Conservation (phyloP, 495 filamentous ascomycete species). For the Xylaria castorea region DNA sequence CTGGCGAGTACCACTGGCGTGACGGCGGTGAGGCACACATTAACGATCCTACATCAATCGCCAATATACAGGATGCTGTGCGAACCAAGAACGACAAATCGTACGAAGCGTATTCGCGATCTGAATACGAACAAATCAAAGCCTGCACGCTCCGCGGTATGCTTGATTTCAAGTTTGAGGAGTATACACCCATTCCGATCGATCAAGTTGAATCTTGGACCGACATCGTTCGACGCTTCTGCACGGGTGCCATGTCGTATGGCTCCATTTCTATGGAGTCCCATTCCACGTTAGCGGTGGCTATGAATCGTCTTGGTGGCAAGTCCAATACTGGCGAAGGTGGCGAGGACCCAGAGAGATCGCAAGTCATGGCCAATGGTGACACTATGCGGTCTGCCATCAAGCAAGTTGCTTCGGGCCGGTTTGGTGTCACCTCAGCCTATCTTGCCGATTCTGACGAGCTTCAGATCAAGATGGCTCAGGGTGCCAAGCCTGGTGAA, state of each 20-base stretch:
- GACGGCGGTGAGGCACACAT: slow-evolving; percentile 98
- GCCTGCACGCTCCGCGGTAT: slow-evolving; percentile 95
- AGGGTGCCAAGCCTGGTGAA: slow-evolving; percentile 98
- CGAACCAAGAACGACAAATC: slow-evolving; percentile 99
- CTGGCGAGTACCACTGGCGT: slow-evolving; percentile 99
- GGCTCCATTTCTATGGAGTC: slow-evolving; percentile 99
- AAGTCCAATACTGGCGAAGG: slow-evolving; percentile 99
- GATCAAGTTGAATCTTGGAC: slow-evolving; percentile 99
- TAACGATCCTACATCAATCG: slow-evolving; percentile 94
- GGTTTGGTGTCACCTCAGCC: slow-evolving; percentile 97
- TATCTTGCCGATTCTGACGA: slow-evolving; percentile 99
- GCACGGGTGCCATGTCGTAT: slow-evolving; percentile 99
- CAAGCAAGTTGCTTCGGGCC: slow-evolving; percentile 97
- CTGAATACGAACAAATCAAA: slow-evolving; percentile 98
- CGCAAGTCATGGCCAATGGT: slow-evolving; percentile 84
- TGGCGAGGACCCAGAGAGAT: slow-evolving; percentile 95
- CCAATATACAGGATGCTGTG: slow-evolving; percentile 97
- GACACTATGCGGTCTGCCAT: slow-evolving; percentile 99
- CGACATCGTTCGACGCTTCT: slow-evolving; percentile 96
- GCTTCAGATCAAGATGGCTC: slow-evolving; percentile 99
- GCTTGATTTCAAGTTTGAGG: slow-evolving; percentile 97
- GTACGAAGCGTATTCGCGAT: slow-evolving; percentile 94
- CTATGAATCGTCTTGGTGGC: slow-evolving; percentile 97
- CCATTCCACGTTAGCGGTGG: slow-evolving; percentile 94
- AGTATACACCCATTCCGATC: slow-evolving; percentile 84